phyloP scores from a whole-genome alignment of 2,329 filamentous ascomycete species.

The Penicillium sp. region DNA sequence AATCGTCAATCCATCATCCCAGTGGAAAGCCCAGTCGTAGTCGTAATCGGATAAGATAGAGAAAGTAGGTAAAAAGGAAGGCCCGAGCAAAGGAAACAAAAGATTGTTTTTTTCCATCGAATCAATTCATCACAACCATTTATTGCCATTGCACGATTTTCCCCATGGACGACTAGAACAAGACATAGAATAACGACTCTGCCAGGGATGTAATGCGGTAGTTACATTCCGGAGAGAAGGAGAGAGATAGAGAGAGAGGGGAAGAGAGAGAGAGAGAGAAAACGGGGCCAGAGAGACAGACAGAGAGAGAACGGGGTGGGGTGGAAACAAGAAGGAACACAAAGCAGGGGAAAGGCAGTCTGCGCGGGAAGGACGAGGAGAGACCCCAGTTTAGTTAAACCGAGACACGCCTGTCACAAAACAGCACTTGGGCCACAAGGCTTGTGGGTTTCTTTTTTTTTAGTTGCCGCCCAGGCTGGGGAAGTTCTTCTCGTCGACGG shows the following conservation, averaged over 20 bases:
- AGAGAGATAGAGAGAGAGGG: neutral
- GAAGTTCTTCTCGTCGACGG: slow-evolving; percentile 56
- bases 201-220: slow-evolving; percentile 8
- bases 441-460: slow-evolving; percentile 18
- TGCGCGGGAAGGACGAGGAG: slow-evolving; percentile 5
- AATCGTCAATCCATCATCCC: slow-evolving; percentile 10
- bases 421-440: slow-evolving; percentile 11
- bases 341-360: slow-evolving; percentile 15
- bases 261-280: slow-evolving; percentile 10
- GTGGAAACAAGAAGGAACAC: slow-evolving; percentile 9
- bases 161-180: slow-evolving; percentile 16
- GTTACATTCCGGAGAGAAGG: slow-evolving; percentile 6
- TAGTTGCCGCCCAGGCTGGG: slow-evolving; percentile 52
- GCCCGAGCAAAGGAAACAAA: slow-evolving; percentile 9
- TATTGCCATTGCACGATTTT: slow-evolving; percentile 14
- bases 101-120: neutral
- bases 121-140: slow-evolving; percentile 15
- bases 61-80: neutral
- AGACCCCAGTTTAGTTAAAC: neutral
- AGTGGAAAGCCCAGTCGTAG: slow-evolving; percentile 11
- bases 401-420: slow-evolving; percentile 7
- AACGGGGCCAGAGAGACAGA: slow-evolving; percentile 14
- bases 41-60: neutral
- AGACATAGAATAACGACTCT: slow-evolving; percentile 11
- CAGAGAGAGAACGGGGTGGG: slow-evolving; percentile 10